Conservation (phyloP, 805 yeast genomes). For the Monosporozyma yasuniensis region DNA sequence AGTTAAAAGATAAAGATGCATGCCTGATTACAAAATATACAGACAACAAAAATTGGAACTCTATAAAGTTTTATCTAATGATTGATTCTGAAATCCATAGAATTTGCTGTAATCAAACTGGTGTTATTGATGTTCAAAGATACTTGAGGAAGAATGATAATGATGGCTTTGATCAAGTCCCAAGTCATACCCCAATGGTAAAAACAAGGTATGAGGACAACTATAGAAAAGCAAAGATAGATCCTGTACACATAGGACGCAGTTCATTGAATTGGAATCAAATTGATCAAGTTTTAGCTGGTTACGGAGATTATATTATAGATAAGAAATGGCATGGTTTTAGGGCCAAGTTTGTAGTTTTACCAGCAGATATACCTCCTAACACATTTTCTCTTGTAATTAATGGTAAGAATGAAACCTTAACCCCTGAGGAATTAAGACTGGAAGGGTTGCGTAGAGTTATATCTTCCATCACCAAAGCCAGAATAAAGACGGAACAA, state of each 20-base stretch:
- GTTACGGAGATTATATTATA: constrained; percentile 62
- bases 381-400: constrained; percentile 32
- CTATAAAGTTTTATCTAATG: constrained; percentile 63
- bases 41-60: constrained; percentile 36
- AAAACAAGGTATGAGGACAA: constrained; percentile 70
- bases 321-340: constrained; percentile 48
- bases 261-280: constrained; percentile 76
- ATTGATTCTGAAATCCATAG: constrained; percentile 82
- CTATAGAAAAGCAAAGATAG: constrained; percentile 50
- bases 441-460: constrained; percentile 80
- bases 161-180: constrained; percentile 26
- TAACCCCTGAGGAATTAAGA: constrained; percentile 78
- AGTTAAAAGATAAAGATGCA: constrained; percentile 29
- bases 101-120: constrained; percentile 61
- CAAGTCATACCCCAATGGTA: constrained; percentile 45
- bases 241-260: constrained; percentile 45
- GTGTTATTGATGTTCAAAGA: constrained; percentile 69
- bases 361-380: constrained; percentile 70
- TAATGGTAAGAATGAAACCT: constrained; percentile 45
- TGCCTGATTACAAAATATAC: constrained; percentile 51
- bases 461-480: constrained; percentile 52
- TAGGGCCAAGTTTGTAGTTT: constrained; percentile 72
- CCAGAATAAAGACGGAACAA: constrained; percentile 39
- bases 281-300: constrained; percentile 85
- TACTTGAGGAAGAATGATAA: constrained; percentile 39